Percentiles rank a stretch among this genome's conserved stretches.
phyloP scores from a whole-genome alignment of 106 monocot species.

The Chionographis japonica region DNA sequence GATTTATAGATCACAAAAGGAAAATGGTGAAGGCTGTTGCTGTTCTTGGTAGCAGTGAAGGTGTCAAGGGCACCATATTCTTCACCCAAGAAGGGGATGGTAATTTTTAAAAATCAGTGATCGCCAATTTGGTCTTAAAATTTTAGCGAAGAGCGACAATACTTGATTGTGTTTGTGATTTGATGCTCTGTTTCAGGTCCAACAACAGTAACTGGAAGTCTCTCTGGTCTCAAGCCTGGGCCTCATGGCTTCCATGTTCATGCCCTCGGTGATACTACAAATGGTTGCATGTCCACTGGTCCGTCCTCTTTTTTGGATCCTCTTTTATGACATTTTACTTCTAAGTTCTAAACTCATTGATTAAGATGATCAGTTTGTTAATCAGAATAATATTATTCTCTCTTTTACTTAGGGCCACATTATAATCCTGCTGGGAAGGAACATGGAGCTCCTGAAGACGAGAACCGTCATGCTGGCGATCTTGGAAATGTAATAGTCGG shows the following conservation, averaged over 20 bases:
- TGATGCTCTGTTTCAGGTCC: slow-evolving; percentile 32
- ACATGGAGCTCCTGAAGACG: slow-evolving; percentile 80
- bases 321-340: neutral
- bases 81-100: slow-evolving; percentile 70
- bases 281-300: slow-evolving; percentile 91
- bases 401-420: slow-evolving; percentile 55
- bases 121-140: too few relatives aligned
- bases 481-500: slow-evolving; percentile 68
- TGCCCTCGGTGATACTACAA: slow-evolving; percentile 80
- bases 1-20: slow-evolving; percentile 21
- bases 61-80: slow-evolving; percentile 46
- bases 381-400: neutral
- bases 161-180: neutral
- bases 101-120: slow-evolving; percentile 7
- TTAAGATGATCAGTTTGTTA: neutral
- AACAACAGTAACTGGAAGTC: slow-evolving; percentile 40
- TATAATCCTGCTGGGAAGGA: slow-evolving; percentile 77
- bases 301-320: neutral
- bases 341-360: neutral
- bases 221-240: slow-evolving; percentile 53
- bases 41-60: slow-evolving; percentile 38
- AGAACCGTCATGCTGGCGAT: slow-evolving; percentile 80
- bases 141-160: neutral
- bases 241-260: slow-evolving; percentile 67
- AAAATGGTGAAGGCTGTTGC: slow-evolving; percentile 72